phyloP scores from a whole-genome alignment of 495 filamentous ascomycete genomes.

The Lasiosphaeria ovina region DNA sequence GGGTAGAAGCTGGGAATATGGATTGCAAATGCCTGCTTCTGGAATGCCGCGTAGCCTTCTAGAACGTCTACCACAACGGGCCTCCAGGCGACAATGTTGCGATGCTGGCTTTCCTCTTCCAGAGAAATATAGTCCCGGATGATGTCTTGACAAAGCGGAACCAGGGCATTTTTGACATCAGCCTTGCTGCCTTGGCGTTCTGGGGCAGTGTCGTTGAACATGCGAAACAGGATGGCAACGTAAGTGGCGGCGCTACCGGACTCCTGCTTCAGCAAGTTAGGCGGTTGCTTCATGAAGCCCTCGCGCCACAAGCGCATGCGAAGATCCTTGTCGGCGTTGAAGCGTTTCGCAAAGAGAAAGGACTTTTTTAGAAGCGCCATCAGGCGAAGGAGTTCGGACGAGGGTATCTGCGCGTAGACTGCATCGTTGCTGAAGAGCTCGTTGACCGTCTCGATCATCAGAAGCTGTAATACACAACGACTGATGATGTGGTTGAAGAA shows the following conservation, averaged over 20 bases:
- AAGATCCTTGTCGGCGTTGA: slow-evolving; percentile 95
- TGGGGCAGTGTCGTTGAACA: slow-evolving; percentile 87
- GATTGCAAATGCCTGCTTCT: slow-evolving; percentile 73
- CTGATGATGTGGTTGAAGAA: slow-evolving; percentile 99
- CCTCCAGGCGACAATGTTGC: slow-evolving; percentile 94
- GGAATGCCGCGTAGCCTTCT: slow-evolving; percentile 89
- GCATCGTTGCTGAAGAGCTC: slow-evolving; percentile 97
- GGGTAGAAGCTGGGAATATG: slow-evolving; percentile 84
- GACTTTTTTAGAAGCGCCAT: slow-evolving; percentile 94
- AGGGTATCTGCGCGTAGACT: slow-evolving; percentile 91
- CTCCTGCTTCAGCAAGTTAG: slow-evolving; percentile 98
- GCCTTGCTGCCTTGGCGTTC: slow-evolving; percentile 74
- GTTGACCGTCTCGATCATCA: slow-evolving; percentile 99
- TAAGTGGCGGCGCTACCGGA: slow-evolving; percentile 89
- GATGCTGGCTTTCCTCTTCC: slow-evolving; percentile 91
- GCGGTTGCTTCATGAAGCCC: slow-evolving; percentile 99
- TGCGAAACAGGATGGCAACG: slow-evolving; percentile 87
- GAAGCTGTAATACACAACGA: slow-evolving; percentile 93
- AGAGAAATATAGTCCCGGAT: slow-evolving; percentile 76
- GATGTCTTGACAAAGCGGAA: slow-evolving; percentile 92
- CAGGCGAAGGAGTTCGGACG: slow-evolving; percentile 78
- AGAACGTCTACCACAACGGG: slow-evolving; percentile 98
- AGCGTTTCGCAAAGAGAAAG: slow-evolving; percentile 92
- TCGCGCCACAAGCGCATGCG: slow-evolving; percentile 93
- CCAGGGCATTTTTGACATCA: slow-evolving; percentile 85